Evolutionary conservation across 768 basidiomycete genomes (phyloP).

Genomic region (Ramaria rubella): DNA sequence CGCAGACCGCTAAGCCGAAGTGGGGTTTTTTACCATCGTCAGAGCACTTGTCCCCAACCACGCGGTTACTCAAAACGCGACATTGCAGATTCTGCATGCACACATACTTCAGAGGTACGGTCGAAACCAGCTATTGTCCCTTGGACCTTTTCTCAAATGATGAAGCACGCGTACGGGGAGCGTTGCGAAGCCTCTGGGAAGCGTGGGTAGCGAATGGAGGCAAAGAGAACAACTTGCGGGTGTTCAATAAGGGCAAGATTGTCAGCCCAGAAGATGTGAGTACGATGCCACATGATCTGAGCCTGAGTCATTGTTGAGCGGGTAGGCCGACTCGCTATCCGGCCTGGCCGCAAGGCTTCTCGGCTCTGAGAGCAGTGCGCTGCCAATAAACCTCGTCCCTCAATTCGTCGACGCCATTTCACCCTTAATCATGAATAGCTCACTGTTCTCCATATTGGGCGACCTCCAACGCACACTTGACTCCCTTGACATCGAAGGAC

Average conservation of each 20-base stretch:
- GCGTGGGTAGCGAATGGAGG: slow-evolving; percentile 64
- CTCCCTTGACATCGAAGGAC: slow-evolving; percentile 77
- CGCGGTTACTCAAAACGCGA: slow-evolving; percentile 50
- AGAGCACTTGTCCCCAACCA: slow-evolving; percentile 51
- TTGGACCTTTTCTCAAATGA: slow-evolving; percentile 83
- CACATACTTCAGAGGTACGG: slow-evolving; percentile 40
- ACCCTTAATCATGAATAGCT: slow-evolving; percentile 41
- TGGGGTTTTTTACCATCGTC: slow-evolving; percentile 86
- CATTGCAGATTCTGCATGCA: slow-evolving; percentile 95
- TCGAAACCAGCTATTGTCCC: slow-evolving; percentile 64
- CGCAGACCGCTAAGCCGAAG: slow-evolving; percentile 62
- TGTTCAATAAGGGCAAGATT: slow-evolving; percentile 64
- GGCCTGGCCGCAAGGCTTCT: slow-evolving; percentile 11
- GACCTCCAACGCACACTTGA: slow-evolving; percentile 73
- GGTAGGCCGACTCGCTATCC: slow-evolving; percentile 7
- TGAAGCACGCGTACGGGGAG: slow-evolving; percentile 49
- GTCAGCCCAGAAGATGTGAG: slow-evolving; percentile 55
- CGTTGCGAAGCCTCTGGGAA: slow-evolving; percentile 65
- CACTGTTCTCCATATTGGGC: slow-evolving; percentile 48
- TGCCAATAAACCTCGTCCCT: slow-evolving; percentile 9
- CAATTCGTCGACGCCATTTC: slow-evolving; percentile 48
- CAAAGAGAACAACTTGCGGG: slow-evolving; percentile 69
- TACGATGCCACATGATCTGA: neutral
- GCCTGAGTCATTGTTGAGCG: neutral
- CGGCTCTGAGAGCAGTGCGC: slow-evolving; percentile 27